phyloP scores from a whole-genome alignment of 2,329 filamentous ascomycete genomes.

The Podosphaera fusca region DNA sequence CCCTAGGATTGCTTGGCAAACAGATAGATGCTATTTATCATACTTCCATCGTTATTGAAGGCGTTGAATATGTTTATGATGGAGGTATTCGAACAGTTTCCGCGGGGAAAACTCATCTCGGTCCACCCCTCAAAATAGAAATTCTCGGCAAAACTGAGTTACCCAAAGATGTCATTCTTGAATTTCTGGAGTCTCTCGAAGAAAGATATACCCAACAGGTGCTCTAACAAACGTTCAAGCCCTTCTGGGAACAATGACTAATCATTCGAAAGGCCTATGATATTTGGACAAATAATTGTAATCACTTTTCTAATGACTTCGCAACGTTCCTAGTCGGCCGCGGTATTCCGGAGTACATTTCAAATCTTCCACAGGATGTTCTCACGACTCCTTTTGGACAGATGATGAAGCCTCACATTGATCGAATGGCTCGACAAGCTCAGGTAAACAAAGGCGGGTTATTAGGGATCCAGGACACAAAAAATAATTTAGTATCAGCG shows the following conservation, averaged over 20 bases:
- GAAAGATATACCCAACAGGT: slow-evolving; percentile 64
- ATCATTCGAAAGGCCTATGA: slow-evolving; percentile 48
- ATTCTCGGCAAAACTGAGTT: slow-evolving; percentile 55
- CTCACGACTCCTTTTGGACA: slow-evolving; percentile 69
- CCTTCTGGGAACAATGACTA: not conserved
- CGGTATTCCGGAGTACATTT: slow-evolving; percentile 72
- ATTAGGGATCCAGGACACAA: slow-evolving; percentile 10
- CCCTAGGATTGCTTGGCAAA: slow-evolving; percentile 31
- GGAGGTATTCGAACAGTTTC: slow-evolving; percentile 61
- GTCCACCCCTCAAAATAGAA: slow-evolving; percentile 54
- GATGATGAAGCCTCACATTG: slow-evolving; percentile 62
- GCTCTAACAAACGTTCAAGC: slow-evolving; percentile 2
- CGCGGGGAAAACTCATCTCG: slow-evolving; percentile 71
- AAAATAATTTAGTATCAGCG: slow-evolving; percentile 6
- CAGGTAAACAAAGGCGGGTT: slow-evolving; percentile 22
- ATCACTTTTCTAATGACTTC: slow-evolving; percentile 90
- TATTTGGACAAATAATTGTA: slow-evolving; percentile 80
- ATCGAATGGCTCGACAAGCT: slow-evolving; percentile 36
- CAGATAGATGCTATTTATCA: slow-evolving; percentile 89
- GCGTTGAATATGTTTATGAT: slow-evolving; percentile 80
- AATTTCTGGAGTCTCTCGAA: slow-evolving; percentile 69
- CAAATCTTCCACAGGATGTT: slow-evolving; percentile 63
- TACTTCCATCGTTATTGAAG: slow-evolving; percentile 65
- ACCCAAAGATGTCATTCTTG: slow-evolving; percentile 57
- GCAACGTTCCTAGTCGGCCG: slow-evolving; percentile 72